A percentile compares a stretch with the other conserved stretches of the same genome.
These are phyloP conservation scores for Amaranthus hypochondriacus DNA, from an alignment of 148 eudicot species.

Conservation along the genomic window DNA sequence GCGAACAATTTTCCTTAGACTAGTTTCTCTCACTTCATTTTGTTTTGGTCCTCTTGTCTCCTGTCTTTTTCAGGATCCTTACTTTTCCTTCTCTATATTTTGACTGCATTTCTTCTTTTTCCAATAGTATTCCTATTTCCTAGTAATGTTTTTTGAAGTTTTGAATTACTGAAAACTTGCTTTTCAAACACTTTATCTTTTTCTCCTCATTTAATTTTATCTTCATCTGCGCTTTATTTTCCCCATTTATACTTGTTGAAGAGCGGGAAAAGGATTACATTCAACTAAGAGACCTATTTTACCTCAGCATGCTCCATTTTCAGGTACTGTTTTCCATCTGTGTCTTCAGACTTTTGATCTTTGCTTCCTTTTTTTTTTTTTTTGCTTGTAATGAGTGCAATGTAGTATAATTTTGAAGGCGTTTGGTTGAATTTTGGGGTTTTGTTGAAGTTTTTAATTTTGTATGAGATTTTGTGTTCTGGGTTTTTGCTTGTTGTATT, in stretches of 20 bases:
- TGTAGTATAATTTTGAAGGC: constrained; percentile 7
- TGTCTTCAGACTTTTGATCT: neutral
- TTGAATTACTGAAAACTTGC: constrained; percentile 15
- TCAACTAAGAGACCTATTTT: constrained; percentile 19
- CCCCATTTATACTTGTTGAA: constrained; percentile 4
- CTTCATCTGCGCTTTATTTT: neutral
- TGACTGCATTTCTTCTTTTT: neutral
- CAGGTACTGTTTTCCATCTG: constrained; percentile 8
- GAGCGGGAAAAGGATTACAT: neutral
- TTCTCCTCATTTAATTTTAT: neutral
- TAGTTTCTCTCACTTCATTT: neutral
- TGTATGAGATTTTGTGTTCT: neutral
- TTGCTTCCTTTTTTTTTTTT: neutral
- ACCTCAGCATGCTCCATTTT: constrained; percentile 9
- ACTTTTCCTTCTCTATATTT: neutral
- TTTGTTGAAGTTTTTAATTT: neutral
- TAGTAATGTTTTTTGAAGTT: neutral
- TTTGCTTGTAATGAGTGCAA: neutral
- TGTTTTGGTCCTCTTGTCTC: constrained; percentile 7
- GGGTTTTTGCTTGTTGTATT: constrained; percentile 12
- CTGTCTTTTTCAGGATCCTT: constrained; percentile 12
- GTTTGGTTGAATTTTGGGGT: constrained; percentile 7
- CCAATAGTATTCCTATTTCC: neutral
- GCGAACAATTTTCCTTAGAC: neutral
- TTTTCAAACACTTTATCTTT: neutral